Evolutionary conservation across 768 basidiomycete species (phyloP).

Genomic region (Austroboletus eburneus): DNA sequence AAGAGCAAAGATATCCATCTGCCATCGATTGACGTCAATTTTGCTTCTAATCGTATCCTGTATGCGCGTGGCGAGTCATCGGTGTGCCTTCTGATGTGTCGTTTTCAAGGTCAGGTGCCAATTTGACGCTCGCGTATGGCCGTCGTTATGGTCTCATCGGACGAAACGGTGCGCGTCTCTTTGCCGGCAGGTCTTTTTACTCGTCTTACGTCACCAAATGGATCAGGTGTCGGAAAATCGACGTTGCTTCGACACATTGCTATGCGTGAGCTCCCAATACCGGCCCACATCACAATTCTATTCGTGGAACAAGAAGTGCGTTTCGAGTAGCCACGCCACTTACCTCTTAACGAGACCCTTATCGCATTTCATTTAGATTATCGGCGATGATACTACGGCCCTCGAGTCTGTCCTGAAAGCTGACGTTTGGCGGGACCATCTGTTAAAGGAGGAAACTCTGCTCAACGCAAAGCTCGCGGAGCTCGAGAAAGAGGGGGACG

Average conservation of each 20-base stretch:
- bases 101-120: conserved; percentile 69
- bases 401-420: conserved; percentile 96
- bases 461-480: conserved; percentile 70
- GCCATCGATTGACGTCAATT: conserved; percentile 92
- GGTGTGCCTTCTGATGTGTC: conserved; percentile 3
- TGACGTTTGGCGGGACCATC: conserved; percentile 97
- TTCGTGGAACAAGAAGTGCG: conserved; percentile 97
- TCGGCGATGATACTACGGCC: conserved; percentile 91
- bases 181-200: neutral
- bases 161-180: conserved; percentile 59
- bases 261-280: conserved; percentile 90
- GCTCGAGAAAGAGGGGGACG: conserved; percentile 72
- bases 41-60: conserved; percentile 93
- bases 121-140: conserved; percentile 82
- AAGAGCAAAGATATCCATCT: conserved; percentile 98
- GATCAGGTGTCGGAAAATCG: conserved; percentile 87
- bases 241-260: conserved; percentile 93
- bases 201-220: neutral
- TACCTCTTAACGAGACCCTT: neutral
- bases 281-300: conserved; percentile 91
- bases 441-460: conserved; percentile 76
- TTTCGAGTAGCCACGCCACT: neutral
- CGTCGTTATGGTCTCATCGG: conserved; percentile 91
- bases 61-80: conserved; percentile 29
- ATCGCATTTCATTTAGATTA: conserved; percentile 54